Percentiles rank a stretch among this genome's conserved stretches.
These are phyloP conservation scores for Astraeus odoratus DNA, from an alignment of 768 basidiomycete genomes.

Conservation along the genomic window DNA sequence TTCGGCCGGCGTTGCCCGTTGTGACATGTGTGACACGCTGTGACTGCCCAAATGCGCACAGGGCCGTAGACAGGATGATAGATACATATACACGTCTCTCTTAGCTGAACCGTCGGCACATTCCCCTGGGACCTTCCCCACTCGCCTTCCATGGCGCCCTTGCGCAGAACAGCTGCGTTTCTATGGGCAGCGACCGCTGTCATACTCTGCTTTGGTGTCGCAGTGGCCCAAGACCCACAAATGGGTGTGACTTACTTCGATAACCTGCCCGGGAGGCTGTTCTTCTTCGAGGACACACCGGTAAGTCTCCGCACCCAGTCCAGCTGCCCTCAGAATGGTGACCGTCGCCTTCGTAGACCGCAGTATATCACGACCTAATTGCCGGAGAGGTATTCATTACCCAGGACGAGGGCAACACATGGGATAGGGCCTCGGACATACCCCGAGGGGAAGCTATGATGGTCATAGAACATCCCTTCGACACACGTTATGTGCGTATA, in stretches of 20 bases:
- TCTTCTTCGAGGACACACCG: conserved; percentile 90
- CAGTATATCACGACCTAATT: conserved; percentile 75
- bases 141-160: conserved; percentile 25
- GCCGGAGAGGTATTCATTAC: conserved; percentile 72
- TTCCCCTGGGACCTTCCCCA: too few species aligned
- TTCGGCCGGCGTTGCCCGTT: too few species aligned
- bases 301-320: conserved; percentile 39
- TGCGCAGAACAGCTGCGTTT: conserved; percentile 21
- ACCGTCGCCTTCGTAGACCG: conserved; percentile 39
- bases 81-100: too few species aligned
- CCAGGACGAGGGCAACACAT: conserved; percentile 77
- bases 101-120: too few species aligned
- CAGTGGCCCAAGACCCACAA: conserved; percentile 40
- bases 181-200: conserved; percentile 21
- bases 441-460: conserved; percentile 52
- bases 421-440: conserved; percentile 45
- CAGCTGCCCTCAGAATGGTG: neutral
- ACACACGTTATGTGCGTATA: conserved; percentile 61
- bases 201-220: conserved; percentile 14
- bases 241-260: conserved; percentile 48
- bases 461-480: conserved; percentile 83
- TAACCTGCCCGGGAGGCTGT: conserved; percentile 68
- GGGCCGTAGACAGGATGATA: too few species aligned
- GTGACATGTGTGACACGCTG: too few species aligned
- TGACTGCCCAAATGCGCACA: too few species aligned